These are phyloP conservation scores for Cynanchum wilfordii DNA, from an alignment of 257 asterid genomes.

Conservation along the genomic window DNA sequence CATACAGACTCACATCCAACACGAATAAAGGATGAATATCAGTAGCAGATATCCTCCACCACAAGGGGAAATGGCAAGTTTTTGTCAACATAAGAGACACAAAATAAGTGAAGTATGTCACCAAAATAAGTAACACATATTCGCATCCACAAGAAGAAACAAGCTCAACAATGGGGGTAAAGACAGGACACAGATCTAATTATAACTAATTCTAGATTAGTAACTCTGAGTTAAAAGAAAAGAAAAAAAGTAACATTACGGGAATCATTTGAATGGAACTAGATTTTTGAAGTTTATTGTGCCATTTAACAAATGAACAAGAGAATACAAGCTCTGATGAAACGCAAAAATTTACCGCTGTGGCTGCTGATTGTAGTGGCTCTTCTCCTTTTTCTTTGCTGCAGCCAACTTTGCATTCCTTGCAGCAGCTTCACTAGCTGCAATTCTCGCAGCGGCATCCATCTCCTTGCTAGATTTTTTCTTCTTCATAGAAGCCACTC, in stretches of 20 bases:
- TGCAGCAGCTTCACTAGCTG: slow-evolving; percentile 88
- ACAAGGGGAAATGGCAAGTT: background rate
- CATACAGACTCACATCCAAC: background rate
- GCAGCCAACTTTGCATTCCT: slow-evolving; percentile 83
- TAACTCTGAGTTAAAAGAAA: background rate
- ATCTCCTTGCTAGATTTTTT: slow-evolving; percentile 85
- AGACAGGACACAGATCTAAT: background rate
- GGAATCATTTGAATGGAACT: slow-evolving; percentile 11
- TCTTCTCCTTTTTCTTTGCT: slow-evolving; percentile 96
- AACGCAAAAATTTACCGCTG: slow-evolving; percentile 40
- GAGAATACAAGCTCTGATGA: slow-evolving; percentile 18
- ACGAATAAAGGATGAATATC: background rate
- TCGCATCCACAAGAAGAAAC: background rate
- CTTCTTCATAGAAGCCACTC: slow-evolving; percentile 67
- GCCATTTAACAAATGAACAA: slow-evolving; percentile 15
- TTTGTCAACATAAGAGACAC: background rate
- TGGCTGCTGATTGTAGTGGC: slow-evolving; percentile 92
- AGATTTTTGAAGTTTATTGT: slow-evolving; percentile 18
- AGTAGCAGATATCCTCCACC: background rate
- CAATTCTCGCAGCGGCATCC: slow-evolving; percentile 84
- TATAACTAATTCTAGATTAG: slow-evolving; percentile 9
- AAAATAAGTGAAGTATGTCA: background rate
- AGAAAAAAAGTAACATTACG: slow-evolving; percentile 9
- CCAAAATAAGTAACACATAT: background rate
- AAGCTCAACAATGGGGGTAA: background rate